Evolutionary conservation across 2,329 filamentous ascomycete species (phyloP).

Genomic region (Calonectria ilicicola): DNA sequence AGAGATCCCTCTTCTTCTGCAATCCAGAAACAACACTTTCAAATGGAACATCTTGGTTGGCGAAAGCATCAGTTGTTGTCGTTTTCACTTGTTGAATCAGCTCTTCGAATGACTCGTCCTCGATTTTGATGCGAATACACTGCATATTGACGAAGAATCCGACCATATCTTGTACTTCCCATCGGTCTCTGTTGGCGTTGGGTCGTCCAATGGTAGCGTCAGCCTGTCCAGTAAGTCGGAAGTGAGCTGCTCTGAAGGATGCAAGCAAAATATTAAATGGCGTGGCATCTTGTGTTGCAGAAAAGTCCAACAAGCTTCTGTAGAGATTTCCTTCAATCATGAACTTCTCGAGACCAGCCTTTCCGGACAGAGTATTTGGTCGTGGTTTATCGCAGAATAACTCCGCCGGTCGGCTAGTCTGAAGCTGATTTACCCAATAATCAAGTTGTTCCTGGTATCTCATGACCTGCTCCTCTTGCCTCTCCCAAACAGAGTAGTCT

Average conservation of each 20-base stretch:
- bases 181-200: constrained; percentile 31
- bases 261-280: constrained; percentile 27
- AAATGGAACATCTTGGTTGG: neutral
- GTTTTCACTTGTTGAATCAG: neutral
- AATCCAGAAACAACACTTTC: neutral
- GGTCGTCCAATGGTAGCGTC: constrained; percentile 38
- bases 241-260: constrained; percentile 39
- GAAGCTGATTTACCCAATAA: neutral
- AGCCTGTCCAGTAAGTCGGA: constrained; percentile 34
- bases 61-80: neutral
- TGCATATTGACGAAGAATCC: constrained; percentile 42
- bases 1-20: neutral
- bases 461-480: neutral
- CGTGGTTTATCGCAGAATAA: neutral
- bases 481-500: neutral
- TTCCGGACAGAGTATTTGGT: neutral
- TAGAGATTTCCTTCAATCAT: neutral
- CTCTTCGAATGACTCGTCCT: constrained; percentile 7
- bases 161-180: constrained; percentile 32
- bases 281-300: neutral
- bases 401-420: neutral
- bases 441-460: neutral
- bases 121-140: constrained; percentile 30
- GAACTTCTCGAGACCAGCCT: neutral
- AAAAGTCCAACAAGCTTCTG: neutral